Conservation (phyloP, 805 yeast genomes). For the Naumovozyma baii region DNA sequence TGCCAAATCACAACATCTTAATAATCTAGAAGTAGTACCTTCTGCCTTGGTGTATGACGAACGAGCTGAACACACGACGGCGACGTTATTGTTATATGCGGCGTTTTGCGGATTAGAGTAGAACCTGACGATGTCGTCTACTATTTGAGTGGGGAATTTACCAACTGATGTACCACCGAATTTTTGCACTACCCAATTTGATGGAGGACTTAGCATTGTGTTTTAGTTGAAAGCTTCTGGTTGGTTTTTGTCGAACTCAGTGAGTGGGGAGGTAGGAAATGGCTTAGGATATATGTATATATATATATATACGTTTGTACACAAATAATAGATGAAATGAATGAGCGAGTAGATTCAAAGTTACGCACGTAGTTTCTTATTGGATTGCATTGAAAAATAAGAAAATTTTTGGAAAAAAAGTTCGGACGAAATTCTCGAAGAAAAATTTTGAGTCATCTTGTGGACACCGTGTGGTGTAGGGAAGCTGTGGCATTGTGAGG, state of each 20-base stretch:
- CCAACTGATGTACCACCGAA: slow-evolving; percentile 98
- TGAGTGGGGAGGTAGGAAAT: neutral
- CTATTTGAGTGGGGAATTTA: slow-evolving; percentile 78
- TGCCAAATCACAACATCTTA: slow-evolving; percentile 76
- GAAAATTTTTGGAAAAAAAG: too few species aligned
- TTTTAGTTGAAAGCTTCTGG: neutral
- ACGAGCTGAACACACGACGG: slow-evolving; percentile 93
- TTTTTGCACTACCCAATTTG: slow-evolving; percentile 76
- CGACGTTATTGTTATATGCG: slow-evolving; percentile 45
- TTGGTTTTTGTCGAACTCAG: too few species aligned
- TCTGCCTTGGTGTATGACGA: slow-evolving; percentile 85
- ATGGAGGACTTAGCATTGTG: neutral
- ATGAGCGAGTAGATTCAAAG: too few species aligned
- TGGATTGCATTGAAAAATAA: neutral
- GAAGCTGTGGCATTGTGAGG: neutral
- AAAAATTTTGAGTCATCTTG: neutral
- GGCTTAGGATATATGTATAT: neutral
- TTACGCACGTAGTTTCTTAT: too few species aligned
- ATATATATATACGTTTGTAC: neutral
- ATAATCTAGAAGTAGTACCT: slow-evolving; percentile 85
- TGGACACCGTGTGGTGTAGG: neutral
- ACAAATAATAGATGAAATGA: too few species aligned
- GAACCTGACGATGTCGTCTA: slow-evolving; percentile 69
- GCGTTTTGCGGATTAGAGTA: slow-evolving; percentile 35
- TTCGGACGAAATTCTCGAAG: neutral